Base-by-base conservation (phyloP, 257 asterid genomes). In the Jacaranda copaia region DNA sequence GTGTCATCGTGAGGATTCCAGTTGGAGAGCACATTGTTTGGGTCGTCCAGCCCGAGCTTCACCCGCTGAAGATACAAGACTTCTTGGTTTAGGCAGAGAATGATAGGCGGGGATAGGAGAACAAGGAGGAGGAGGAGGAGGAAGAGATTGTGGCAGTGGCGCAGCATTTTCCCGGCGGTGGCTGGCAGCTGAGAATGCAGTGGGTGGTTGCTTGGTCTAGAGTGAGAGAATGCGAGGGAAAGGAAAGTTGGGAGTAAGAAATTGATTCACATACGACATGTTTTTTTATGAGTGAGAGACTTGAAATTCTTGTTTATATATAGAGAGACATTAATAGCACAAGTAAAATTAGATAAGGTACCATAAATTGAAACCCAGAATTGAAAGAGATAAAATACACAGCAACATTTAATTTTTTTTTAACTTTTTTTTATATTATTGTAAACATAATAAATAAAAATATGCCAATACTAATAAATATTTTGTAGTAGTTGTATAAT, bases 21-120 rank as follows among this genome's bases (percentile, higher is more conserved):
- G 80, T 79, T 80, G 52, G 96, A 85, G 68, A 96, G 88, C 76
- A 77, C 88, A 36, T 68, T 68, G 65, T 86, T 91, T 12, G 97
- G 98, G 84, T 96, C 99, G 74, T 90, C 92, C 57, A 96, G 86
- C 15, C 82, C 84, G 77, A 84, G 88, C 77, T 86, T 93, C 16
- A 92, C 93, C 46, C 80, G 85, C 15, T 85, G 94, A 10, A 96
- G 93, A 56, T 84, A 84, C 3, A 75, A 58, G 1, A 91, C 97
- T 62, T 93, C 98, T 58, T 90, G 90, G 83, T 89, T 96, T 2
- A 88, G 80, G 73, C 85, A 89, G 76, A 85, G 69, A 25, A 78
- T 59, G 12, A 59, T 81, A 4, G 89, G 49, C 3, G 86, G 83
- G 1, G 62, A 65, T 1, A 72, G 20, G 12, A 88, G 77, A 38